These are phyloP conservation scores for Boletellus sp. DNA, from an alignment of 768 basidiomycete genomes.

Conservation along the genomic window DNA sequence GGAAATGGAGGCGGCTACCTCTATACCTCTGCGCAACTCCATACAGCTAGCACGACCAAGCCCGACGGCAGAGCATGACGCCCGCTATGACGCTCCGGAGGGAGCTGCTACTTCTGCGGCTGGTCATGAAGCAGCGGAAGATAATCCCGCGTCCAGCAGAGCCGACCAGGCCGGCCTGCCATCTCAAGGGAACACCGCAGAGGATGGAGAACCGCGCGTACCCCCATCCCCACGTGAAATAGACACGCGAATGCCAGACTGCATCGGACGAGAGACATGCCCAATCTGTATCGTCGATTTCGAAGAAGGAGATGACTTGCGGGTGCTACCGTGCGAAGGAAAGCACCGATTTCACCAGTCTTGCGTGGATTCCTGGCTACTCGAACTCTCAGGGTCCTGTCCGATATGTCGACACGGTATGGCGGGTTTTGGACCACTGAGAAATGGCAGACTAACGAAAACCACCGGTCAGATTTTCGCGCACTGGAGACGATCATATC, in stretches of 20 bases:
- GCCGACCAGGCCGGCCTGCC: conserved; percentile 2
- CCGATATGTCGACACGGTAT: conserved; percentile 89
- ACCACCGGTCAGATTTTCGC: conserved; percentile 45
- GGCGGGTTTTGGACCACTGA: conserved; percentile 11
- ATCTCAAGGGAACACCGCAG: background rate
- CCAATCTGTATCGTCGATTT: conserved; percentile 96
- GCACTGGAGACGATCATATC: conserved; percentile 58
- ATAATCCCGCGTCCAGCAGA: conserved; percentile 2
- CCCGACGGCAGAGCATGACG: background rate
- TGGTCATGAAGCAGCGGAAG: background rate
- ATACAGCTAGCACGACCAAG: conserved; percentile 11
- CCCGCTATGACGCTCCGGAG: background rate
- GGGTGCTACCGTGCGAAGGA: conserved; percentile 87
- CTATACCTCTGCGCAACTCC: conserved; percentile 4
- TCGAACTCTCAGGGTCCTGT: conserved; percentile 86
- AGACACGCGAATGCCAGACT: conserved; percentile 52
- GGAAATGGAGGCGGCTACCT: background rate
- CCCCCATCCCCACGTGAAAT: conserved; percentile 10
- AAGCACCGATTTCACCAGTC: conserved; percentile 86
- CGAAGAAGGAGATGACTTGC: conserved; percentile 88
- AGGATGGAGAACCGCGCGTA: background rate
- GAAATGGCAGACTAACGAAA: background rate
- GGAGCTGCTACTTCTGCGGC: background rate
- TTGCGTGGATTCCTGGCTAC: conserved; percentile 92
- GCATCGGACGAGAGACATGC: conserved; percentile 81